Percentiles rank a stretch among this genome's conserved stretches.
Evolutionary conservation across 371 early-diverging fungal genomes (phyloP).

Genomic region (Choanephora cucurbitarum): DNA sequence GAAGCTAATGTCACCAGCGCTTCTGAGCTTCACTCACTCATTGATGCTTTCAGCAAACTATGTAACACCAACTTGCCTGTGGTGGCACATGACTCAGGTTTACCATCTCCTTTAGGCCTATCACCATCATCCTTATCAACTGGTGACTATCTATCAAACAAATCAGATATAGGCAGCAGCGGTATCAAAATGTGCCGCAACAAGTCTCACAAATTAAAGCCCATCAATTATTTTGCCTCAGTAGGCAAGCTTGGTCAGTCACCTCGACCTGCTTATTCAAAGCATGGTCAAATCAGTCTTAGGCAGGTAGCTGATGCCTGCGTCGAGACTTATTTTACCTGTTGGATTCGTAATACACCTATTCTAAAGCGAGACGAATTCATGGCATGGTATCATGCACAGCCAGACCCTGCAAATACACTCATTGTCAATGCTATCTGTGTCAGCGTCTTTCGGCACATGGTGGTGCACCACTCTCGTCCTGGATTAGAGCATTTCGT

Average conservation of each 20-base stretch:
- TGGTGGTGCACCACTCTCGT: conserved; percentile 38
- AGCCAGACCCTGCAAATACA: conserved; percentile 35
- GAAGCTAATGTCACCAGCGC: conserved; percentile 37
- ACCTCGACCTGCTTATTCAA: conserved; percentile 23
- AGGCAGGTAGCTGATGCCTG: conserved; percentile 45
- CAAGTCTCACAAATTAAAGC: conserved; percentile 33
- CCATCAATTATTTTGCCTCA: conserved; percentile 43
- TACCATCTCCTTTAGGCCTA: conserved; percentile 14
- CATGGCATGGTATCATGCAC: conserved; percentile 40
- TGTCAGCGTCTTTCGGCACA: conserved; percentile 35
- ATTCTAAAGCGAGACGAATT: conserved; percentile 42
- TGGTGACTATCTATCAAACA: conserved; percentile 14
- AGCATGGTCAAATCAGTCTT: conserved; percentile 26
- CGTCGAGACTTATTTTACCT: conserved; percentile 42
- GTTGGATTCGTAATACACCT: conserved; percentile 45
- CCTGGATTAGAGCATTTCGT: conserved; percentile 29
- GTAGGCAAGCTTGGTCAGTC: conserved; percentile 33
- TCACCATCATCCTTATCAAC: conserved; percentile 14
- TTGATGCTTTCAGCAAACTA: conserved; percentile 34
- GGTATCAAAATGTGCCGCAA: conserved; percentile 38
- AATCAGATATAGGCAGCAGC: conserved; percentile 16
- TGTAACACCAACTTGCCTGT: conserved; percentile 18
- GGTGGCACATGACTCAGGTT: conserved; percentile 14
- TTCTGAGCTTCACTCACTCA: conserved; percentile 33
- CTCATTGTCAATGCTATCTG: conserved; percentile 53